phyloP scores from a whole-genome alignment of 1,139 yeast species.

The Sugiyamaella xylanicola region DNA sequence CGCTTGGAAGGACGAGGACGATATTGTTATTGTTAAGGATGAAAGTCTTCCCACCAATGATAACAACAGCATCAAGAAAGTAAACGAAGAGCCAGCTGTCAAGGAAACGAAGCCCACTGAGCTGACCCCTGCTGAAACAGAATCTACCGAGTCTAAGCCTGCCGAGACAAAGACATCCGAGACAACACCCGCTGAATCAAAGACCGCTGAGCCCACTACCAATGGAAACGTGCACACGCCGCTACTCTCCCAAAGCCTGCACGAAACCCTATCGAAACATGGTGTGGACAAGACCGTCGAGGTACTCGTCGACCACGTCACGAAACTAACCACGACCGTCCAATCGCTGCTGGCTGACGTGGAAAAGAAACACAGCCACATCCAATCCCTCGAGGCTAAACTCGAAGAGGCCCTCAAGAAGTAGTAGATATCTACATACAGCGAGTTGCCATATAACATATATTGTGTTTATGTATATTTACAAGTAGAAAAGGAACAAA shows the following conservation, averaged over 20 bases:
- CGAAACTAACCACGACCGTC: constrained; percentile 29
- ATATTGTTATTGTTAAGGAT: constrained; percentile 11
- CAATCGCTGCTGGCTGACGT: constrained; percentile 30
- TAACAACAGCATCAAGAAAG: too few relatives aligned
- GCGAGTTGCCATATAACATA: background rate
- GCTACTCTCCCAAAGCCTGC: constrained; percentile 9
- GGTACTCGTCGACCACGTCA: constrained; percentile 15
- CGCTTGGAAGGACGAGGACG: constrained; percentile 37
- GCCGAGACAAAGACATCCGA: background rate
- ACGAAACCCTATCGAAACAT: constrained; percentile 10
- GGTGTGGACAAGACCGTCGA: constrained; percentile 13
- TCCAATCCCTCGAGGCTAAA: constrained; percentile 32
- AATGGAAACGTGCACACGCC: constrained; percentile 5
- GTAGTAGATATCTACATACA: background rate
- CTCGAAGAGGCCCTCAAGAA: constrained; percentile 16
- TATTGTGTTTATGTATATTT: constrained; percentile 13
- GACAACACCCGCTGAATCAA: background rate
- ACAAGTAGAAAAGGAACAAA: background rate
- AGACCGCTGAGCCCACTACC: background rate
- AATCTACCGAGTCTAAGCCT: background rate
- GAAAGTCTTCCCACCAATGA: background rate
- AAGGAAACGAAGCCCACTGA: background rate
- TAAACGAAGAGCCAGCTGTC: too few relatives aligned
- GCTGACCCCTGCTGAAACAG: too few relatives aligned
- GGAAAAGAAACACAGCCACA: constrained; percentile 28